A percentile compares a stretch with the other conserved stretches of the same genome.
These are phyloP conservation scores for Exophiala sp. DNA, from an alignment of 2,329 filamentous ascomycete species.

Conservation along the genomic window DNA sequence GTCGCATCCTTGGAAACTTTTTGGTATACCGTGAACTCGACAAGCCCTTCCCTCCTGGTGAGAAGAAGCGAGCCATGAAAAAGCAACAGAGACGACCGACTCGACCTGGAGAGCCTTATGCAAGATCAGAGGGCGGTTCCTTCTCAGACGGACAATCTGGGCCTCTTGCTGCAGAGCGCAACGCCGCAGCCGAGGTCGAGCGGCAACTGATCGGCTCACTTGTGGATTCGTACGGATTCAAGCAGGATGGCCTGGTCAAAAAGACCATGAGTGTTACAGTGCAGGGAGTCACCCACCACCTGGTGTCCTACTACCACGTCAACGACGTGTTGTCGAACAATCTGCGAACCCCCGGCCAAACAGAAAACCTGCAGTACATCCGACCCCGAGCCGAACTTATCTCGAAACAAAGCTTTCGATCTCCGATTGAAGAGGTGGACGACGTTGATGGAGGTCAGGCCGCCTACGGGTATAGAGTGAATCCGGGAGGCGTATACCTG, in stretches of 20 bases:
- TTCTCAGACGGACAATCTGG: constrained; percentile 37
- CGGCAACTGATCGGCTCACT: constrained; percentile 70
- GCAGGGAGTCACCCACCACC: constrained; percentile 69
- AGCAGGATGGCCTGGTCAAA: constrained; percentile 74
- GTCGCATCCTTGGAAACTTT: constrained; percentile 76
- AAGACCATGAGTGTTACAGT: constrained; percentile 83
- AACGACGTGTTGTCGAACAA: constrained; percentile 65
- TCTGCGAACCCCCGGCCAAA: constrained; percentile 54
- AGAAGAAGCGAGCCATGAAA: constrained; percentile 79
- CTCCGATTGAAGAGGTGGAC: constrained; percentile 58
- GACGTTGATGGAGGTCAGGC: constrained; percentile 38
- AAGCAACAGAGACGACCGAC: constrained; percentile 51
- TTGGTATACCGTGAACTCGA: constrained; percentile 78
- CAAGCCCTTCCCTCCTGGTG: constrained; percentile 69
- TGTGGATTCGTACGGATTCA: constrained; percentile 86
- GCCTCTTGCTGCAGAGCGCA: constrained; percentile 35
- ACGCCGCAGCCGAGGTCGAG: constrained; percentile 44
- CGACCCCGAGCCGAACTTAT: constrained; percentile 54
- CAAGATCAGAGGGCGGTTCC: constrained; percentile 32
- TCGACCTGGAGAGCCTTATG: constrained; percentile 50
- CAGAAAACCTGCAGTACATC: constrained; percentile 47
- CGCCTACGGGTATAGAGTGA: constrained; percentile 37
- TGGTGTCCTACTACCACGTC: constrained; percentile 83
- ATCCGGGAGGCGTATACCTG: constrained; percentile 29
- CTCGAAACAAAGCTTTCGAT: constrained; percentile 60